Percentiles rank a stretch among this genome's conserved stretches.
These are phyloP conservation scores for Tilletia indica DNA, from an alignment of 1,284 basidiomycete species.

Conservation along the genomic window DNA sequence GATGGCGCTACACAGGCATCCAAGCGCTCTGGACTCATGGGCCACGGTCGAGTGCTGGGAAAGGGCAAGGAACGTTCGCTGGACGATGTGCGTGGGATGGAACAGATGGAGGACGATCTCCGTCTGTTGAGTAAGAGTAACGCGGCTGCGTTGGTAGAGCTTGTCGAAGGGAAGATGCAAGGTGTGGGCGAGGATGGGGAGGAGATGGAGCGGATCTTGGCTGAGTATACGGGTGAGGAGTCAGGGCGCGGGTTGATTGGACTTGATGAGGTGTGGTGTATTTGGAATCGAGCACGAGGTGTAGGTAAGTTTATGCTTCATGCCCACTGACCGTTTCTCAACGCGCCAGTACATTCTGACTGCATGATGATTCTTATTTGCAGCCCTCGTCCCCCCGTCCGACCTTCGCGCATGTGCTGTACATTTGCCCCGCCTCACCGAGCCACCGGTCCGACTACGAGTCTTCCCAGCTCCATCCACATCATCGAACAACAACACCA, in stretches of 20 bases:
- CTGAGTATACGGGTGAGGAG: not conserved
- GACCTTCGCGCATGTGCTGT: constrained; percentile 74
- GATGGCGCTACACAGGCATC: not conserved
- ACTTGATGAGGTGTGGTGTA: constrained; percentile 92
- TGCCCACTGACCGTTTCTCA: not conserved
- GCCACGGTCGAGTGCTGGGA: not conserved
- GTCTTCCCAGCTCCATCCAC: constrained; percentile 64
- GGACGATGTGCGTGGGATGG: not conserved
- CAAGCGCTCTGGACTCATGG: constrained; percentile 4
- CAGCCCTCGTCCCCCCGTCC: constrained; percentile 81
- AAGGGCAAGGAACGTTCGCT: constrained; percentile 7
- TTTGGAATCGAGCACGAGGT: constrained; percentile 93
- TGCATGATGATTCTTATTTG: not conserved
- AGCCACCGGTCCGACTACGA: constrained; percentile 66
- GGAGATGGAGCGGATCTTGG: not conserved
- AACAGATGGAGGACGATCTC: not conserved
- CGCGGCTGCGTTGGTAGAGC: constrained; percentile 1
- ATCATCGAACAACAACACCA: constrained; percentile 38
- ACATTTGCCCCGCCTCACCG: constrained; percentile 68
- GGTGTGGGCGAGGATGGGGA: not conserved
- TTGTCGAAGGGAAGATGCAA: not conserved
- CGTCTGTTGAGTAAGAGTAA: not conserved
- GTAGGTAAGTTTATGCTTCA: constrained; percentile 67
- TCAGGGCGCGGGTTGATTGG: constrained; percentile 68
- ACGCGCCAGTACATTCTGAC: not conserved